A percentile compares a stretch with the other conserved stretches of the same genome.
phyloP scores from a whole-genome alignment of 805 yeast species.

The Candida methanosorbosa region DNA sequence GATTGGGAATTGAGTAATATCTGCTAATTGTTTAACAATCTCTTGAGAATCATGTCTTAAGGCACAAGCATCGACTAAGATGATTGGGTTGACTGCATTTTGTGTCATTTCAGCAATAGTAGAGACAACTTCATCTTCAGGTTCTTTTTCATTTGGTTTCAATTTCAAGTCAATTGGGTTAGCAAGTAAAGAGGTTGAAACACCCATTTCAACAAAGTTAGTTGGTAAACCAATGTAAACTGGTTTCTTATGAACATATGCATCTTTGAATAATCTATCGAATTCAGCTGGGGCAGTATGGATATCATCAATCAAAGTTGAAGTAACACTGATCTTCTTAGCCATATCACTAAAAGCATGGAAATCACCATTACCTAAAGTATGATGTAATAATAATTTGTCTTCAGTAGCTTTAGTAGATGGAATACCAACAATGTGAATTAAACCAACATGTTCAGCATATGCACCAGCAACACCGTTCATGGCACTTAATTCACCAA shows the following conservation, averaged over 20 bases:
- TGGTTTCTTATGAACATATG: slow-evolving; percentile 63
- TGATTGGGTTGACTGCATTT: slow-evolving; percentile 55
- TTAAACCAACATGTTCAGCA: slow-evolving; percentile 75
- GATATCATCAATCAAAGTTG: slow-evolving; percentile 53
- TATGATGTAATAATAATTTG: slow-evolving; percentile 64
- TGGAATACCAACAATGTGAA: slow-evolving; percentile 78
- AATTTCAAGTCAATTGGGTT: slow-evolving; percentile 54
- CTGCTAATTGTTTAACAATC: slow-evolving; percentile 53
- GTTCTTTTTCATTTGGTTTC: slow-evolving; percentile 44
- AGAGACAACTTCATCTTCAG: slow-evolving; percentile 50
- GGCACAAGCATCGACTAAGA: slow-evolving; percentile 77
- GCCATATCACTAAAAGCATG: slow-evolving; percentile 69
- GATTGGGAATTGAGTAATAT: slow-evolving; percentile 63
- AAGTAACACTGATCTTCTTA: slow-evolving; percentile 53
- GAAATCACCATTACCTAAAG: slow-evolving; percentile 74
- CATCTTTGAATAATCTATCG: slow-evolving; percentile 62
- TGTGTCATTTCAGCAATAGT: slow-evolving; percentile 39
- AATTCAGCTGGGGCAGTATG: slow-evolving; percentile 57
- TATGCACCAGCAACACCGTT: slow-evolving; percentile 78
- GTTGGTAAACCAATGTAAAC: slow-evolving; percentile 73
- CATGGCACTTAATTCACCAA: slow-evolving; percentile 70
- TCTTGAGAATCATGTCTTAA: slow-evolving; percentile 56
- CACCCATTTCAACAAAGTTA: slow-evolving; percentile 56
- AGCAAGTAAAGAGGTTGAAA: slow-evolving; percentile 44
- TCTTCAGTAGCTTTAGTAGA: slow-evolving; percentile 61